Base-by-base conservation (phyloP, 2,329 filamentous ascomycete species). In the Dichotomopilus funicola region DNA sequence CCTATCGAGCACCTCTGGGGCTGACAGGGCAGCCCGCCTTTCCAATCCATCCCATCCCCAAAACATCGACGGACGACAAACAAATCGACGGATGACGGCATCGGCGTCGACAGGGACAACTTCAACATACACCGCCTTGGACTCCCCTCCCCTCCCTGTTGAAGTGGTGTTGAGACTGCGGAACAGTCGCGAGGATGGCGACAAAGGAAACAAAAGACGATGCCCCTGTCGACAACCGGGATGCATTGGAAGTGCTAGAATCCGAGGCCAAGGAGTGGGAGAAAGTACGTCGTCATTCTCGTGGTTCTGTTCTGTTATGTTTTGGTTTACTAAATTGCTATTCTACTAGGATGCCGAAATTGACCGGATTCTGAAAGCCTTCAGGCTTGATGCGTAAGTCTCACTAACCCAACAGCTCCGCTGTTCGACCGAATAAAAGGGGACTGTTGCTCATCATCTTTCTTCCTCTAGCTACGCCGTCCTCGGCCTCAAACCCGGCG, bases 401-500 rank as follows among this genome's bases (percentile, higher is more conserved):
- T 42, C 27, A 12, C 10, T 31, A 37, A 27, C 19, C 27, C 34
- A 35, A 31, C 35, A 37, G 19, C 48, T 5, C 34, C 3, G 33
- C 47, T 42, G 12, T 27, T 27, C 19, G 34, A 37, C 12, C 33
- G 33, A 47, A 9, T 13, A 42, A n/a, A 42, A 10, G 2, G 49
- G 6, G 31, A 41, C 33, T 46, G 6, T 19, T 44, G 27, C 8
- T n/a, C 11, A 49, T 57, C 50, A 57, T 48, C n/a, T 12, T 38
- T 11, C 46, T 8, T 45, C 35, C 1, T 19, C 7, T 10, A 89
- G 86, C 64, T 99, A 99, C 71, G 89, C 92, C 50, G 90, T 99
- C 49, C 86, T 99, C 46, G 94, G 95, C 71, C 87, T 99, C 46
- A 91, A 96, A 70, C 94, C 94, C 3, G 94, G 94, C 68, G 90